These are phyloP conservation scores for Leishmania mexicana DNA, from an alignment of 208 protist species.

Conservation along the genomic window DNA sequence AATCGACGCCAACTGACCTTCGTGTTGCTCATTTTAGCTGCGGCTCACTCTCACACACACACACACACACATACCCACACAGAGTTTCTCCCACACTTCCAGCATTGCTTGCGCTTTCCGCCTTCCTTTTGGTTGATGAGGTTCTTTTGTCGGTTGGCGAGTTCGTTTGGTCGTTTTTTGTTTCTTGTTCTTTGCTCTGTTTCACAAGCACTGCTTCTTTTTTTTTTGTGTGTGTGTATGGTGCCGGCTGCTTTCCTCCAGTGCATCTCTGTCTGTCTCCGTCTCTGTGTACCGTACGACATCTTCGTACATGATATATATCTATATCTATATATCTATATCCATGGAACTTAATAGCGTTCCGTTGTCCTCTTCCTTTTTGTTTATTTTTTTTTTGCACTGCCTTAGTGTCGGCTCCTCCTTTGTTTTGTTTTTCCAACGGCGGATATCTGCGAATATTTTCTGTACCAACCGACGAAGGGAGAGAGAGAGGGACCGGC, in stretches of 20 bases:
- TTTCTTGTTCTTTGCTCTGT: not conserved
- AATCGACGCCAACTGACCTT: not conserved
- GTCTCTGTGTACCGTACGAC: not conserved
- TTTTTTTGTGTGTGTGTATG: not conserved
- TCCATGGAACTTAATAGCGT: not conserved
- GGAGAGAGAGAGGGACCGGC: not conserved
- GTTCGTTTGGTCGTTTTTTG: not conserved
- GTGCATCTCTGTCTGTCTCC: not conserved
- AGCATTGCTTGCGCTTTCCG: not conserved
- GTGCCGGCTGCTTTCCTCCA: not conserved
- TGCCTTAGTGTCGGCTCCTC: not conserved
- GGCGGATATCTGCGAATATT: not conserved
- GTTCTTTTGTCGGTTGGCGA: not conserved
- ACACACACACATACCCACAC: not conserved
- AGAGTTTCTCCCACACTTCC: not conserved
- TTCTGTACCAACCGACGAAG: not conserved
- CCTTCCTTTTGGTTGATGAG: not conserved
- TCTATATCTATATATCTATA: no score
- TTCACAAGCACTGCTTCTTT: not conserved
- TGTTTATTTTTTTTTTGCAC: not conserved
- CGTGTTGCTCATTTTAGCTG: not conserved
- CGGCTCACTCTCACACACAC: not conserved
- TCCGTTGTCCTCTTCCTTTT: not conserved
- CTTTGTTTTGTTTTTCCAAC: not conserved
- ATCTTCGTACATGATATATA: not conserved